Evolutionary conservation across 208 protist species (phyloP), one percentile per base, ranked within the genome.

Genomic region (Crithidia mellificae): DNA sequence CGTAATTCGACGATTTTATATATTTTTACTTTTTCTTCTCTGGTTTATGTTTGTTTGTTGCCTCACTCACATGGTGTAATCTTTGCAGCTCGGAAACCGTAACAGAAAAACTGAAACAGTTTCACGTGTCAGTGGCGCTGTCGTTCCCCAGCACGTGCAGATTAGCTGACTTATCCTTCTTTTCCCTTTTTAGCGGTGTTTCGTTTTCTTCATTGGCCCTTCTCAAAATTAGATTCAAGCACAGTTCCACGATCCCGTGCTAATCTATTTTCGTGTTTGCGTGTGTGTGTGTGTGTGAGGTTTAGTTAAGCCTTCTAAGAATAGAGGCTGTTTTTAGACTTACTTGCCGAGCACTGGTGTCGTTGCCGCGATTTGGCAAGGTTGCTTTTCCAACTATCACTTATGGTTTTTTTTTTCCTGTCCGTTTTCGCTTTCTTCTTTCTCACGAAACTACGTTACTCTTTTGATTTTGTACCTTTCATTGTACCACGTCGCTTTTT

Each of bases 221-320:
- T 27, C 25, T 38, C 32, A 11, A 43, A n/a, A 41, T 25, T 14
- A 27, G 14, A 19, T 25, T 38, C 30, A 44, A 25, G 56, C 56
- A 7, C 41, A 27, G 56, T 41, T 51, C 41, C 56, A 63, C 56
- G 56, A 63, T 63, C 41, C 56, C 17, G 41, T 34, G 41, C 54
- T 22, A 36, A 49, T n/a, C n/a, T n/a, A n/a, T n/a, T n/a, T n/a
- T n/a, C n/a, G 15, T 29, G 32, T 43, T 27, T 57, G 6, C 8
- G 19, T 43, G 3, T 27, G 12, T 17, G 4, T 43, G 8, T n/a
- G n/a, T n/a, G n/a, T n/a, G n/a, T n/a, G n/a, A n/a, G n/a, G n/a
- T n/a, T n/a, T n/a, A n/a, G n/a, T n/a, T n/a, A n/a, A n/a, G n/a
- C n/a, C n/a, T n/a, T n/a, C n/a, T n/a, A n/a, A n/a, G n/a, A n/a